These are phyloP conservation scores for Penstemon eatonii DNA, from an alignment of 257 asterid species.

Conservation along the genomic window DNA sequence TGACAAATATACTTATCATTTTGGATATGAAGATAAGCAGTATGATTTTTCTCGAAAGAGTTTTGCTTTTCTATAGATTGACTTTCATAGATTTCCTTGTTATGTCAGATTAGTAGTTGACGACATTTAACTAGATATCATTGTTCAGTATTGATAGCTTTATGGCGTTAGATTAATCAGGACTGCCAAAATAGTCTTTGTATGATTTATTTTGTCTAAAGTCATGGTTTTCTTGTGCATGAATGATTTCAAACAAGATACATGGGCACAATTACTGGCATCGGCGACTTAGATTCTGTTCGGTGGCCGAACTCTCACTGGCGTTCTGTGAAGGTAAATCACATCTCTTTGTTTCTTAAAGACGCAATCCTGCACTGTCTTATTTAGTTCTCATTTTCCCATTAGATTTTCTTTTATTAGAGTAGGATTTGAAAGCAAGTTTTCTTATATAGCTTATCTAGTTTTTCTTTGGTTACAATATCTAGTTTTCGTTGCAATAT, in stretches of 20 bases:
- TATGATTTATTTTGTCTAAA: conserved; percentile 1
- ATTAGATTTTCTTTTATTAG: too few relatives aligned
- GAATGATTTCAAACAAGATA: conserved; percentile 51
- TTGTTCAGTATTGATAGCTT: not conserved
- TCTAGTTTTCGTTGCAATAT: too few relatives aligned
- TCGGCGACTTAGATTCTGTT: conserved; percentile 88
- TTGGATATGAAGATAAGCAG: conserved; percentile 5
- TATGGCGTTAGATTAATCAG: not conserved
- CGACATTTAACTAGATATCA: not conserved
- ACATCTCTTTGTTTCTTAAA: conserved; percentile 3
- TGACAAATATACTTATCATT: not conserved
- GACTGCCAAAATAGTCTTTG: not conserved
- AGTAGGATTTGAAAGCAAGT: too few relatives aligned
- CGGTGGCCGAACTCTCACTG: conserved; percentile 98
- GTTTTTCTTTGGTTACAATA: too few relatives aligned
- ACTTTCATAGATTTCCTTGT: not conserved
- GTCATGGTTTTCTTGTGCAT: conserved; percentile 25
- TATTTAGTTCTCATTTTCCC: not conserved
- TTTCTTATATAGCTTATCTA: too few relatives aligned
- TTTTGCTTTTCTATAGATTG: not conserved
- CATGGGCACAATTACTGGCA: conserved; percentile 97
- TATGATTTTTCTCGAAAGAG: not conserved
- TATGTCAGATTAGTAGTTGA: not conserved
- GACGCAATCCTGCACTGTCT: not conserved
- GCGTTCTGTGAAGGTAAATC: conserved; percentile 89